Conservation (phyloP, 441 rosid species). For the Jatropha multifida region DNA sequence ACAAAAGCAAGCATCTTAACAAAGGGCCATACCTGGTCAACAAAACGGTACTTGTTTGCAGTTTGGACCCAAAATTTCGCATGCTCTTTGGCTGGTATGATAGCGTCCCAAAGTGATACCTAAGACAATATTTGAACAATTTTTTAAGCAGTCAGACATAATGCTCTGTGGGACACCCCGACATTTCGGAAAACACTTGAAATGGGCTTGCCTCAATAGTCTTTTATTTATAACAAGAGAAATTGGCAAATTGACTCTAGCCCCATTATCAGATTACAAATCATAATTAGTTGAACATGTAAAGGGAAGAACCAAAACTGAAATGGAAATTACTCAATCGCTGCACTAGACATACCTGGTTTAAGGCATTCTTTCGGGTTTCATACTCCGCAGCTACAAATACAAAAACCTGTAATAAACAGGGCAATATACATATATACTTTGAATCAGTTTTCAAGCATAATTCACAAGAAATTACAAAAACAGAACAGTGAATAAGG, state of each 20-base stretch:
- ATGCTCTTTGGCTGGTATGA: slow-evolving; percentile 69
- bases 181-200: not conserved
- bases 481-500: not conserved
- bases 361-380: slow-evolving; percentile 70
- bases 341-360: slow-evolving; percentile 53
- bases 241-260: slow-evolving; percentile 1
- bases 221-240: not conserved
- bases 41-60: slow-evolving; percentile 79
- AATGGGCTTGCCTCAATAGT: not conserved
- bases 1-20: not conserved
- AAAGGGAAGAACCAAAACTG: not conserved
- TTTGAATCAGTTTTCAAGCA: not conserved
- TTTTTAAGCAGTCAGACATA: not conserved
- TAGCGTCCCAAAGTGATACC: slow-evolving; percentile 97
- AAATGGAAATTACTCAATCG: not conserved
- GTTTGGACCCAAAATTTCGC: slow-evolving; percentile 73
- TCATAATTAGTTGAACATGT: not conserved
- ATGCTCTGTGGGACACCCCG: not conserved
- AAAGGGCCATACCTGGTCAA: slow-evolving; percentile 62
- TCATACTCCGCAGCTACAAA: slow-evolving; percentile 91
- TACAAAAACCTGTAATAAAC: slow-evolving; percentile 57
- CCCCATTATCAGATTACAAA: not conserved
- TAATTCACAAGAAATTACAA: not conserved
- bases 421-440: not conserved
- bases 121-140: slow-evolving; percentile 21